Evolutionary conservation across 257 asterid species (phyloP).

Genomic region (Nicotiana knightiana): DNA sequence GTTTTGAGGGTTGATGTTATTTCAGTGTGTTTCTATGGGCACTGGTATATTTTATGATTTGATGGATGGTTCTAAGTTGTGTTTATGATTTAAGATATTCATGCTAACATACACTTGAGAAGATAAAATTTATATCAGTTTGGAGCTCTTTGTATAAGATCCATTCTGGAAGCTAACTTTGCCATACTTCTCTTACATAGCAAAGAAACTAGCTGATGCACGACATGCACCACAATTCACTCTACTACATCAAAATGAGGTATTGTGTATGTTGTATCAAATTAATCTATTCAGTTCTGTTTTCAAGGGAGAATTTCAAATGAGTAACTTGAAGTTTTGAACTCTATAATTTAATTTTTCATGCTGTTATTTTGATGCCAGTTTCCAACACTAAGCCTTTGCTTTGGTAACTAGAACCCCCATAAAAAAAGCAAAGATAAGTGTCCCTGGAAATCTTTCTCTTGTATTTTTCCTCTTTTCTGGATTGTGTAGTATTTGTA

Average conservation of each 20-base stretch:
- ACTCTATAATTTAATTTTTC: background rate
- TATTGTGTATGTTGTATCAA: background rate
- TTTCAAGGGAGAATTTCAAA: background rate
- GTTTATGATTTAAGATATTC: background rate
- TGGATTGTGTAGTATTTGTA: too few relatives aligned
- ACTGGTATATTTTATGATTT: background rate
- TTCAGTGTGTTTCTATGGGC: background rate
- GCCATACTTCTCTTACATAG: background rate
- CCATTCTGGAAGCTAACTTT: background rate
- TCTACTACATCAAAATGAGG: background rate
- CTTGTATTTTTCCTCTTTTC: too few relatives aligned
- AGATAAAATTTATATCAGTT: background rate
- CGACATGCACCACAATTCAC: background rate
- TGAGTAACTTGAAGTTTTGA: background rate
- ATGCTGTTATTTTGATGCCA: background rate
- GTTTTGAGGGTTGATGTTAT: background rate
- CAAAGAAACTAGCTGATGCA: slow-evolving; percentile 9
- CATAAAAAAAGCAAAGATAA: background rate
- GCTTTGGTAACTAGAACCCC: background rate
- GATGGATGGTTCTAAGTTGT: background rate
- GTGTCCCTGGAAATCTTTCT: background rate
- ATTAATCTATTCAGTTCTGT: background rate
- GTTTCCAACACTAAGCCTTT: background rate
- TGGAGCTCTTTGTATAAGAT: background rate
- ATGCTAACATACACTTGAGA: background rate